Percentiles rank a stretch among this genome's conserved stretches.
These are phyloP conservation scores for Tolypocladium pustulatum DNA, from an alignment of 2,329 filamentous ascomycete genomes.

Conservation along the genomic window DNA sequence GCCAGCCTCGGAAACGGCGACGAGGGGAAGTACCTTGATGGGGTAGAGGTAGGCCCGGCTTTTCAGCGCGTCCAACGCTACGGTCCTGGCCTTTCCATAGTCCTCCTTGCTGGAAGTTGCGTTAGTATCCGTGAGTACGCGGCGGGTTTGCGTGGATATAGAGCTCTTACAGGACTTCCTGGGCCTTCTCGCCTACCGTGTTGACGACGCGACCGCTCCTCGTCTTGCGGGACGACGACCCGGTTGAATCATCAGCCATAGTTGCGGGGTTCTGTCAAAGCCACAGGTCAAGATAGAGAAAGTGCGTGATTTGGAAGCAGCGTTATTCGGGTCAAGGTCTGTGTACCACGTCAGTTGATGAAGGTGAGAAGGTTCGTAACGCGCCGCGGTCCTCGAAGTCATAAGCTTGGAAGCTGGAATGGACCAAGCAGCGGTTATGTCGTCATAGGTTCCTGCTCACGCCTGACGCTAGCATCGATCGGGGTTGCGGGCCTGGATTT, in stretches of 20 bases:
- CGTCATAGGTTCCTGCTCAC: neutral
- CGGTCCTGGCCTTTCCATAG: conserved; percentile 50
- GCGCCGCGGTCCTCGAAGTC: neutral
- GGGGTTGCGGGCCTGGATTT: neutral
- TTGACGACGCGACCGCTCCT: conserved; percentile 22
- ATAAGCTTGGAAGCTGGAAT: neutral
- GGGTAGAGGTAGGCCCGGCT: conserved; percentile 83
- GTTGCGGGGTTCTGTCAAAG: neutral
- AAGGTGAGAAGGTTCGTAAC: neutral
- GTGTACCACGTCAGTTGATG: neutral
- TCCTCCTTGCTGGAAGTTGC: conserved; percentile 50
- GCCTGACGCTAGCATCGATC: neutral
- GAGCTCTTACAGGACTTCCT: conserved; percentile 35
- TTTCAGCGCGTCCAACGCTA: conserved; percentile 58
- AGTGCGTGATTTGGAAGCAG: too few relatives aligned
- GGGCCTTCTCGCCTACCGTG: conserved; percentile 33
- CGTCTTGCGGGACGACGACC: conserved; percentile 12
- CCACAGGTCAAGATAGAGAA: neutral
- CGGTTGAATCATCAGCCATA: neutral
- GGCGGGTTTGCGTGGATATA: too few relatives aligned
- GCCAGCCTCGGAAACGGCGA: neutral
- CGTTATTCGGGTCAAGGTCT: neutral
- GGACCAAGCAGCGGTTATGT: neutral
- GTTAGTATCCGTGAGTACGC: neutral
- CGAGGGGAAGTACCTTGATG: conserved; percentile 37